A percentile compares a stretch with the other conserved stretches of the same genome.
These are phyloP conservation scores for Citrus inodora DNA, from an alignment of 345 rosid species.

Conservation along the genomic window DNA sequence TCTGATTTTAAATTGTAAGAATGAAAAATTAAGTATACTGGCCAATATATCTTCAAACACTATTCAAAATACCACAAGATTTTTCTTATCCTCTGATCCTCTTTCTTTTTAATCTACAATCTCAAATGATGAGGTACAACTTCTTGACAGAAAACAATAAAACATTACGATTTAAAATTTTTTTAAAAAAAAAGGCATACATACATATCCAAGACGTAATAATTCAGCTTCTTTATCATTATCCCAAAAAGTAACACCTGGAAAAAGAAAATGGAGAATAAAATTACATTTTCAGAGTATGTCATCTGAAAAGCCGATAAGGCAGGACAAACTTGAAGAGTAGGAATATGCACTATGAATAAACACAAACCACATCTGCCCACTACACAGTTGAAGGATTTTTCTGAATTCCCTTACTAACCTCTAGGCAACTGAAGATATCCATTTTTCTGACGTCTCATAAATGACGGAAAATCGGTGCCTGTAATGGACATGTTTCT, in stretches of 20 bases:
- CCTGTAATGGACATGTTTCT: constrained; percentile 31
- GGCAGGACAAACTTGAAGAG: not conserved
- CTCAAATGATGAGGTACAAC: not conserved
- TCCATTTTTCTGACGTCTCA: constrained; percentile 37
- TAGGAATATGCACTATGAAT: not conserved
- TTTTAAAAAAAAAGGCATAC: constrained; percentile 17
- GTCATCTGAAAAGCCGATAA: not conserved
- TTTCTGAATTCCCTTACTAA: constrained; percentile 20
- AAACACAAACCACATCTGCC: not conserved
- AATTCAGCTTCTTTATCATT: constrained; percentile 78
- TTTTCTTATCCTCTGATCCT: not conserved
- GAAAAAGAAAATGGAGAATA: constrained; percentile 17
- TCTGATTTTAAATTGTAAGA: not conserved
- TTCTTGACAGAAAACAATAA: not conserved
- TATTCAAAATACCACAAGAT: not conserved
- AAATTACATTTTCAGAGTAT: not conserved
- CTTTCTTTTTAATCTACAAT: not conserved
- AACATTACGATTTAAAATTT: not conserved
- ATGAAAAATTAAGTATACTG: not conserved
- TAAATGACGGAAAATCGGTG: constrained; percentile 32
- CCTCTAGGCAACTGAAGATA: constrained; percentile 54
- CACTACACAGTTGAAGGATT: not conserved
- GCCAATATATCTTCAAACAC: not conserved
- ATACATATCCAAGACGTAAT: constrained; percentile 85
- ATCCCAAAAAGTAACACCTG: constrained; percentile 64